Percentiles rank a stretch among this genome's conserved stretches.
These are phyloP conservation scores for Phaseolus lunatus DNA, from an alignment of 306 rosid species.

Conservation along the genomic window DNA sequence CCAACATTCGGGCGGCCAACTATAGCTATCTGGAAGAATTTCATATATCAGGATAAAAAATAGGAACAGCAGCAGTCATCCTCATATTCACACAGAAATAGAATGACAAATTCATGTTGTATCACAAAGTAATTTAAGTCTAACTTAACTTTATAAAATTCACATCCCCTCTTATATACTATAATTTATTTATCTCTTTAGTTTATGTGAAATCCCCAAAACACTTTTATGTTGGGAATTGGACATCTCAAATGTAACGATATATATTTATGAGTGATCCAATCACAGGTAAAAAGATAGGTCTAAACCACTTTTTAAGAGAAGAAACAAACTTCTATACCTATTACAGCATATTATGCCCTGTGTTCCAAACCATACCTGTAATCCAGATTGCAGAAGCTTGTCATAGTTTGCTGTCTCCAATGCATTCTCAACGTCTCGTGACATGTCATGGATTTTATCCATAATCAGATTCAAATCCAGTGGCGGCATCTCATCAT, in stretches of 20 bases:
- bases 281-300: too few relatives aligned
- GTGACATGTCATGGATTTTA: constrained; percentile 68
- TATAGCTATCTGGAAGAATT: constrained; percentile 83
- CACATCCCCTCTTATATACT: too few relatives aligned
- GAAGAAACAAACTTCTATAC: constrained; percentile 2
- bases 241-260: too few relatives aligned
- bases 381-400: constrained; percentile 96
- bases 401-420: constrained; percentile 93
- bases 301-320: background rate
- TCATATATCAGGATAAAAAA: constrained; percentile 35
- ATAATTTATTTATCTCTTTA: too few relatives aligned
- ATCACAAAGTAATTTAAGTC: too few relatives aligned
- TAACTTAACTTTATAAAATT: too few relatives aligned
- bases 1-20: constrained; percentile 98
- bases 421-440: constrained; percentile 79
- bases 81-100: constrained; percentile 19
- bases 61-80: constrained; percentile 32
- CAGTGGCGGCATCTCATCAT: constrained; percentile 93
- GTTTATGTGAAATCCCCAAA: too few relatives aligned
- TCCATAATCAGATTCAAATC: constrained; percentile 65
- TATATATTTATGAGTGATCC: too few relatives aligned
- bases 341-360: background rate
- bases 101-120: background rate
- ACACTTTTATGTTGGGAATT: too few relatives aligned
- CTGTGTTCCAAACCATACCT: constrained; percentile 57